Conservation (phyloP, 768 basidiomycete species). For the Leccinum uliginosum region DNA sequence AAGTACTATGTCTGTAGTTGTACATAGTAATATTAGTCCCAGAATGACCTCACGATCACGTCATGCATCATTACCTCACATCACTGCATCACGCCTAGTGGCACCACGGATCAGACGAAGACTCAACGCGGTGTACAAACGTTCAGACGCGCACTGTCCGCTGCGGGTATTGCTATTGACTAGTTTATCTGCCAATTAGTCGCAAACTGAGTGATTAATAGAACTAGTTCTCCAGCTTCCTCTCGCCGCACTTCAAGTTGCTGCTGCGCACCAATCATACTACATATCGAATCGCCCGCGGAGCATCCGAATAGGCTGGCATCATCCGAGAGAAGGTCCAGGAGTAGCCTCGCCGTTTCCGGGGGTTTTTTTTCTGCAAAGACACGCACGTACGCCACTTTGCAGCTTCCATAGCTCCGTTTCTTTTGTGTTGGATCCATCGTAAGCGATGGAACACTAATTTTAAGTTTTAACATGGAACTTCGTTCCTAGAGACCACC, state of each 20-base stretch:
- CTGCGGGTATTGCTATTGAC: not conserved
- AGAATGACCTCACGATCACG: not conserved
- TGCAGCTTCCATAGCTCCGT: not conserved
- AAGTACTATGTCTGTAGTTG: too few species aligned
- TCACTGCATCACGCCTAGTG: not conserved
- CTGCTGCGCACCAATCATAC: not conserved
- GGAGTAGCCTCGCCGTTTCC: not conserved
- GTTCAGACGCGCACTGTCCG: not conserved
- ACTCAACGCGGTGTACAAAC: not conserved
- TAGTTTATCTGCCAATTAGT: not conserved
- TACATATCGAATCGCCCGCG: not conserved
- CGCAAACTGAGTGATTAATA: not conserved
- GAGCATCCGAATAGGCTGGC: not conserved
- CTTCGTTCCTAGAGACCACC: not conserved
- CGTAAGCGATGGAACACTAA: not conserved
- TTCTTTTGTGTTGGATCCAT: slow-evolving; percentile 8
- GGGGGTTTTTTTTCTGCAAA: not conserved
- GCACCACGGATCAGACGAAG: not conserved
- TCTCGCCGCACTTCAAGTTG: not conserved
- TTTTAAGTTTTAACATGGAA: not conserved
- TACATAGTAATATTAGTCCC: too few species aligned
- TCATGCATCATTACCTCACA: not conserved
- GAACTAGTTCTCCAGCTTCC: not conserved
- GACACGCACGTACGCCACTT: not conserved
- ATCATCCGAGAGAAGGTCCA: not conserved